phyloP scores from a whole-genome alignment of 257 asterid genomes.

The Primulina tabacum region DNA sequence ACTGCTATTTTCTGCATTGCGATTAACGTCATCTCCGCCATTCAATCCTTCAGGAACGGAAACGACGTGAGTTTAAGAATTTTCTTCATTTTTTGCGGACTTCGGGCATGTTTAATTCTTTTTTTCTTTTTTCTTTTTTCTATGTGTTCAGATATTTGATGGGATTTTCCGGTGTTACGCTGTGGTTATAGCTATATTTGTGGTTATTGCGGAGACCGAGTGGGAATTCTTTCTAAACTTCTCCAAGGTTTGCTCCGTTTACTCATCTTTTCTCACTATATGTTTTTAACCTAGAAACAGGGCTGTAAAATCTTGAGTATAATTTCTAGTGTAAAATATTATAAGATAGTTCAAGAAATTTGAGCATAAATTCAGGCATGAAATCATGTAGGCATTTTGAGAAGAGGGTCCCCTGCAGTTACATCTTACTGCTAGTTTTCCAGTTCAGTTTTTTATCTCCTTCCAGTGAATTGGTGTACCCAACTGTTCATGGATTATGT shows the following conservation, averaged over 20 bases:
- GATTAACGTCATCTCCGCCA: constrained; percentile 80
- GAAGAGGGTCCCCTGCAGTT: background rate
- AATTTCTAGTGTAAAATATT: background rate
- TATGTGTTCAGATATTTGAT: constrained; percentile 66
- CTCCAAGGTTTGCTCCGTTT: constrained; percentile 50
- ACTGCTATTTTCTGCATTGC: constrained; percentile 80
- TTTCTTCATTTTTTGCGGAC: background rate
- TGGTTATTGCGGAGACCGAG: constrained; percentile 88
- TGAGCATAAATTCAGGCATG: background rate
- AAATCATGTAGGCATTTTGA: background rate
- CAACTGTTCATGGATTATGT: background rate
- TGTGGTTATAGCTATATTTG: constrained; percentile 62
- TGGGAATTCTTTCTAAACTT: constrained; percentile 70
- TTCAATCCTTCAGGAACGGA: constrained; percentile 69
- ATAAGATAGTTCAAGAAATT: background rate
- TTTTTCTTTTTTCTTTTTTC: background rate
- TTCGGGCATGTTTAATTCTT: background rate
- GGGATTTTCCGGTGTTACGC: constrained; percentile 97
- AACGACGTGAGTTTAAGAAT: constrained; percentile 50
- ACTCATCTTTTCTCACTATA: background rate
- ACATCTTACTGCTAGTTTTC: background rate
- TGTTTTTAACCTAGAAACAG: background rate
- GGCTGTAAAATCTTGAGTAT: background rate
- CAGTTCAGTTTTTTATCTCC: background rate
- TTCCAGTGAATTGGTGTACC: background rate